phyloP scores from a whole-genome alignment of 2,329 filamentous ascomycete genomes.

The Beauveria varroae region DNA sequence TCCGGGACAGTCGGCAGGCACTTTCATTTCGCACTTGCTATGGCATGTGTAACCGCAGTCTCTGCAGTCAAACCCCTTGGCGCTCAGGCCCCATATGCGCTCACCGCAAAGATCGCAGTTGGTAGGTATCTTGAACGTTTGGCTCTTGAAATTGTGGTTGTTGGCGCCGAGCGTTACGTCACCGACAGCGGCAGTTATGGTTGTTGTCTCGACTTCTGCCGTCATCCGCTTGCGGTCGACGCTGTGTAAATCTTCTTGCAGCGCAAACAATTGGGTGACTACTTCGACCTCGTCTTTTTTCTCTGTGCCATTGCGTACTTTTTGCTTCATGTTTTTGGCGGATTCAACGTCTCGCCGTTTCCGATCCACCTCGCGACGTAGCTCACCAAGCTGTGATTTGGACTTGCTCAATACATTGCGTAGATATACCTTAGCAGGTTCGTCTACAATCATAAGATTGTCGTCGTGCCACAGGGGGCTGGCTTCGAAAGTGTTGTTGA shows the following conservation, averaged over 20 bases:
- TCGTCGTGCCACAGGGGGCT: slow-evolving; percentile 98
- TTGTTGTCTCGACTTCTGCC: slow-evolving; percentile 86
- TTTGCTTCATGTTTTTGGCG: slow-evolving; percentile 64
- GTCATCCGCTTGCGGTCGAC: slow-evolving; percentile 77
- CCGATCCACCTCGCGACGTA: slow-evolving; percentile 76
- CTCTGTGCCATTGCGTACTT: slow-evolving; percentile 74
- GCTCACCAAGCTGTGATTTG: slow-evolving; percentile 72
- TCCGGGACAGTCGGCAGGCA: slow-evolving; percentile 89
- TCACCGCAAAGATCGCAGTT: slow-evolving; percentile 97
- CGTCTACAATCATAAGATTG: slow-evolving; percentile 76
- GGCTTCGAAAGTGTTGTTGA: slow-evolving; percentile 81
- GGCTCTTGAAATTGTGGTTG: slow-evolving; percentile 97
- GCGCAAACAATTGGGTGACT: slow-evolving; percentile 71
- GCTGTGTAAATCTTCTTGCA: slow-evolving; percentile 80
- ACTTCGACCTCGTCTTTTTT: slow-evolving; percentile 83
- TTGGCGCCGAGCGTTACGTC: slow-evolving; percentile 88
- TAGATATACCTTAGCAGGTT: slow-evolving; percentile 79
- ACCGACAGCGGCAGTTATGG: slow-evolving; percentile 84
- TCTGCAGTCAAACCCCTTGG: slow-evolving; percentile 91
- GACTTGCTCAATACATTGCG: slow-evolving; percentile 89
- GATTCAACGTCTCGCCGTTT: slow-evolving; percentile 80
- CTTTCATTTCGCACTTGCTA: slow-evolving; percentile 98
- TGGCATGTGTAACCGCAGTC: slow-evolving; percentile 98
- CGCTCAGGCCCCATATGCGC: slow-evolving; percentile 91
- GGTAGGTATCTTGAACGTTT: slow-evolving; percentile 98